A percentile compares a stretch with the other conserved stretches of the same genome.
phyloP scores from a whole-genome alignment of 768 basidiomycete genomes.

The Pleurotus salmoneostramineus region DNA sequence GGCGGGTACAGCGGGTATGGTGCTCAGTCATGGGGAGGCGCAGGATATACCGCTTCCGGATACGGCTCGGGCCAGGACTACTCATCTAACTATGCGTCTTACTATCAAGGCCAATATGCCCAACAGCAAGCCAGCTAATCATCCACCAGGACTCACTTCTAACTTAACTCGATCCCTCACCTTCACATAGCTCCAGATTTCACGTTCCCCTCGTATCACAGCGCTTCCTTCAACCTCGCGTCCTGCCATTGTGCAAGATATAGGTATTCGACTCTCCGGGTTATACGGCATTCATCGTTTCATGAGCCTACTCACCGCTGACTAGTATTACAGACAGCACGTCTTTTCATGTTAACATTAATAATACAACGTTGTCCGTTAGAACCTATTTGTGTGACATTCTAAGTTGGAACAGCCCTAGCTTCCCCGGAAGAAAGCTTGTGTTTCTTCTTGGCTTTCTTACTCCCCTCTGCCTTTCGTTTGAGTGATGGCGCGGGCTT shows the following conservation, averaged over 20 bases:
- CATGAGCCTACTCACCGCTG: conserved; percentile 20
- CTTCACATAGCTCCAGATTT: conserved; percentile 23
- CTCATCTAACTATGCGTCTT: conserved; percentile 73
- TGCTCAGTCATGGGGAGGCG: conserved; percentile 32
- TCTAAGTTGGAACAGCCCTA: no score
- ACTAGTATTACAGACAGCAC: conserved; percentile 9
- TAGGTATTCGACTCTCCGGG: conserved; percentile 15
- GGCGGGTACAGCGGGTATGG: conserved; percentile 47
- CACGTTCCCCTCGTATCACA: conserved; percentile 7
- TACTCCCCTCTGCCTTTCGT: conserved; percentile 21
- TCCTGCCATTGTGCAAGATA: conserved; percentile 1
- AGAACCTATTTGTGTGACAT: no score
- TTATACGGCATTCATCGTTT: conserved; percentile 12
- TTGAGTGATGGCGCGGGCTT: conserved; percentile 1
- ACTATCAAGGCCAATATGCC: conserved; percentile 85
- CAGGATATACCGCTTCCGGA: conserved; percentile 43
- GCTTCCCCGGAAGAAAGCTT: not conserved
- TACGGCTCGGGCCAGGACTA: conserved; percentile 63
- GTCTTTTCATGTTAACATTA: not conserved
- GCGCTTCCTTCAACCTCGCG: not conserved
- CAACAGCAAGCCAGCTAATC: conserved; percentile 59
- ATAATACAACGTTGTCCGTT: no score
- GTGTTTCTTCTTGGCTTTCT: conserved; percentile 16
- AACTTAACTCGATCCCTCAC: conserved; percentile 32
- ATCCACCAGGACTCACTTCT: conserved; percentile 21